These are phyloP conservation scores for Musa beccarii DNA, from an alignment of 176 grass and related monocot species.

Conservation along the genomic window DNA sequence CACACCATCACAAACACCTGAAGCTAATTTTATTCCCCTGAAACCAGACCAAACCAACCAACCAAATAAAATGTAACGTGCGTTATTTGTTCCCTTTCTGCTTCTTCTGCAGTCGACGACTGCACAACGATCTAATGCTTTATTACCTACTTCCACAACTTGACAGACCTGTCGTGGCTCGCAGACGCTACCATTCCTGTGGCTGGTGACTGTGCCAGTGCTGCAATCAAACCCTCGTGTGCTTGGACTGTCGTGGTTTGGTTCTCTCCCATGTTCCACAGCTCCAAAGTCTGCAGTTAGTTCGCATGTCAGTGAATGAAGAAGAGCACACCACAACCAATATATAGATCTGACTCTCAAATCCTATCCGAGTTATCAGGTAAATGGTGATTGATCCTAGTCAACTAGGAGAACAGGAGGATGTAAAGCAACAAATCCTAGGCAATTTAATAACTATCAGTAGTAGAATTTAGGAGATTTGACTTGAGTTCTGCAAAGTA, in stretches of 20 bases:
- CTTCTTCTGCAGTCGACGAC: background rate
- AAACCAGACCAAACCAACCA: background rate
- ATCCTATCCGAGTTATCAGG: too few relatives aligned
- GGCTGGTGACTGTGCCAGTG: conserved; percentile 58
- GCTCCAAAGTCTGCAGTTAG: conserved; percentile 62
- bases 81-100: background rate
- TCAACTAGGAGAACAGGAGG: too few relatives aligned
- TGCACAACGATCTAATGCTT: background rate
- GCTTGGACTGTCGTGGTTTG: conserved; percentile 70
- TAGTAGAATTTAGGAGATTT: too few relatives aligned
- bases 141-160: conserved; percentile 73
- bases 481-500: too few relatives aligned
- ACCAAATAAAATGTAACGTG: background rate
- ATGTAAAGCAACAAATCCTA: too few relatives aligned
- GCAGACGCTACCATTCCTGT: conserved; percentile 90
- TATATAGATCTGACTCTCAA: background rate
- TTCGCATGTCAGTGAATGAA: conserved; percentile 18
- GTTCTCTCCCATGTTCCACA: conserved; percentile 92
- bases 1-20: background rate
- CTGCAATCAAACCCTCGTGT: conserved; percentile 68
- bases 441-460: too few relatives aligned
- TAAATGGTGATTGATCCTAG: too few relatives aligned
- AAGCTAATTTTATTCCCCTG: background rate
- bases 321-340: background rate
- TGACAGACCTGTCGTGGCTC: conserved; percentile 88